These are phyloP conservation scores for Linum usitatissimum DNA, from an alignment of 345 rosid species.

Conservation along the genomic window DNA sequence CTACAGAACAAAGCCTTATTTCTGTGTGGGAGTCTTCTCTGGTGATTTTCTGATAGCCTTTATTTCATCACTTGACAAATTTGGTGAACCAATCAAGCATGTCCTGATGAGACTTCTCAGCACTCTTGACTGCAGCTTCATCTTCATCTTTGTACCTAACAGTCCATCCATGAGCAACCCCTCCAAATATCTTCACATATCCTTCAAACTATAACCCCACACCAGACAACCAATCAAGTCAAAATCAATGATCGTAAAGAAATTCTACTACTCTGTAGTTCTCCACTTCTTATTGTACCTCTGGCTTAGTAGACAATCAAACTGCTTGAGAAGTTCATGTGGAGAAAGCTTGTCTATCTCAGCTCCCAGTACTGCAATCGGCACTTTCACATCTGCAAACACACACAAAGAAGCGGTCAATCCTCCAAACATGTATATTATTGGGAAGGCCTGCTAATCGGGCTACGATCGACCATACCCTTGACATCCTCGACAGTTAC, in stretches of 20 bases:
- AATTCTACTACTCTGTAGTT: neutral
- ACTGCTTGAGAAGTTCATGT: conserved; percentile 1
- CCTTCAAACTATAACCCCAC: conserved; percentile 11
- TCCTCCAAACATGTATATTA: neutral
- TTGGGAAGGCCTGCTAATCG: too few relatives aligned
- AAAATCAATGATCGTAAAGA: neutral
- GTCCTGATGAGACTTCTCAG: conserved; percentile 21
- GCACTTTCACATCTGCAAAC: conserved; percentile 2
- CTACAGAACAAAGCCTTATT: too few relatives aligned
- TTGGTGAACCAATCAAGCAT: conserved; percentile 25
- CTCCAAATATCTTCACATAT: conserved; percentile 22
- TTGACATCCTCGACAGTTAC: conserved; percentile 60
- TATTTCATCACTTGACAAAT: conserved; percentile 16
- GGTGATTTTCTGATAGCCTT: too few relatives aligned
- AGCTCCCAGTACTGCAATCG: conserved; percentile 5
- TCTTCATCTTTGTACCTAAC: conserved; percentile 21
- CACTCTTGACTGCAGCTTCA: conserved; percentile 15
- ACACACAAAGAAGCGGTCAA: neutral
- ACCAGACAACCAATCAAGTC: neutral
- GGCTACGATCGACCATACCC: conserved; percentile 25
- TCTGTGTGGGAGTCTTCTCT: neutral
- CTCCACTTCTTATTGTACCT: neutral
- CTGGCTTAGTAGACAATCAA: conserved; percentile 3
- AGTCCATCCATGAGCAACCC: conserved; percentile 27
- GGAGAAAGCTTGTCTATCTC: neutral